These are phyloP conservation scores for Secale cereale DNA, from an alignment of 176 grass and related monocot genomes.

Conservation along the genomic window DNA sequence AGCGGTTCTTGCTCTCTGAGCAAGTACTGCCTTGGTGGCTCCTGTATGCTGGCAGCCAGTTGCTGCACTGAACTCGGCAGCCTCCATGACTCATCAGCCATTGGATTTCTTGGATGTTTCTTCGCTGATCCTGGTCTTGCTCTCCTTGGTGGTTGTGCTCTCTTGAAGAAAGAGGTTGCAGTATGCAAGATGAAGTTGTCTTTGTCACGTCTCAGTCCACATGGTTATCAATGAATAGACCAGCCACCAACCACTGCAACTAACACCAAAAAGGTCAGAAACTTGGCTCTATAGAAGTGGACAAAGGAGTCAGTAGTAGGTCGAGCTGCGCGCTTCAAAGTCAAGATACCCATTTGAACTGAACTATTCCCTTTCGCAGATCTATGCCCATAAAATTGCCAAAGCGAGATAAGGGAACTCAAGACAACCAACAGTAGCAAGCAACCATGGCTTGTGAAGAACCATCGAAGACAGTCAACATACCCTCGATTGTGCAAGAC, in stretches of 20 bases:
- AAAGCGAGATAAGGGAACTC: neutral
- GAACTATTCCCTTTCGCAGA: neutral
- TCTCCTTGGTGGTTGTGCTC: neutral
- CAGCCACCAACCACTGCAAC: neutral
- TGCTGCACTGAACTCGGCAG: slow-evolving; percentile 26
- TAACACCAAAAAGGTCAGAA: neutral
- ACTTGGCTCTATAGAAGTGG: neutral
- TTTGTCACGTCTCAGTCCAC: neutral
- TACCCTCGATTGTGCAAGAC: slow-evolving; percentile 42
- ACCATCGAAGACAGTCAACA: neutral
- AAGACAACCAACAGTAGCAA: neutral
- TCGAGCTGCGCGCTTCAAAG: neutral
- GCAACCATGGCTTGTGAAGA: slow-evolving; percentile 20
- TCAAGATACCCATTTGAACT: neutral
- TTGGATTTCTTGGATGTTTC: neutral
- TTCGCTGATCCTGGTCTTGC: neutral
- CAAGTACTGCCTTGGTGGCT: slow-evolving; percentile 27
- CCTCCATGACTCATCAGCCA: slow-evolving; percentile 39
- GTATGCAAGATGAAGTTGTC: neutral
- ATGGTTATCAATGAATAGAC: neutral
- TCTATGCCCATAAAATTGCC: neutral
- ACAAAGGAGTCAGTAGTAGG: neutral
- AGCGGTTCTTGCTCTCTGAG: slow-evolving; percentile 22
- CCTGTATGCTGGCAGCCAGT: neutral
- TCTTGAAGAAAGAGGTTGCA: neutral